Evolutionary conservation across 2,329 filamentous ascomycete species (phyloP).

Genomic region (Laburnicola sp.): DNA sequence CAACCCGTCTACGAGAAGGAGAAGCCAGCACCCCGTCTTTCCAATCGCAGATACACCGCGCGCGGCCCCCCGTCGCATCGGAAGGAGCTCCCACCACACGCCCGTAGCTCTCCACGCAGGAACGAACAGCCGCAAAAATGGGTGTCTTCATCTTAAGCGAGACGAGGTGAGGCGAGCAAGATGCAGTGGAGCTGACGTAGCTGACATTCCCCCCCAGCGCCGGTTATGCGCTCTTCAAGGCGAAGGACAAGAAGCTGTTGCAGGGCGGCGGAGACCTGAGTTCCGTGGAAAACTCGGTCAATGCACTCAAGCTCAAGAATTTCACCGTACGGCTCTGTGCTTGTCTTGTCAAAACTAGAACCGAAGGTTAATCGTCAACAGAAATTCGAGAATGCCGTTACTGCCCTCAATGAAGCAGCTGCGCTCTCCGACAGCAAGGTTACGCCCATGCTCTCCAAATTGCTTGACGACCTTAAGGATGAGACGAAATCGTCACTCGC

Average conservation of each 20-base stretch:
- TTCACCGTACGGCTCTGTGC: conserved; percentile 57
- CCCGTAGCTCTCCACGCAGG: conserved; percentile 6
- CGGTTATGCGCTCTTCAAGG: conserved; percentile 97
- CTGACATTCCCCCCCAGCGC: conserved; percentile 64
- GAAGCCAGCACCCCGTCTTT: background rate
- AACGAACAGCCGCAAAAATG: conserved; percentile 39
- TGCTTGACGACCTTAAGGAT: conserved; percentile 89
- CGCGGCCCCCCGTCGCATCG: conserved; percentile 8
- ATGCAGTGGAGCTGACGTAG: conserved; percentile 10
- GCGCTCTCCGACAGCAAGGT: conserved; percentile 88
- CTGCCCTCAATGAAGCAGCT: conserved; percentile 82
- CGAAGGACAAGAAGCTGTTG: conserved; percentile 96
- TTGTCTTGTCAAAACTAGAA: background rate
- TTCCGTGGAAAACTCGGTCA: conserved; percentile 81
- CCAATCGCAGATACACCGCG: background rate
- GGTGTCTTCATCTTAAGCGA: conserved; percentile 47
- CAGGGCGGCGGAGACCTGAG: conserved; percentile 80
- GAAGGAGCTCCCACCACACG: conserved; percentile 16
- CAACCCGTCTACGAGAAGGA: background rate
- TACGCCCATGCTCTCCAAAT: conserved; percentile 77
- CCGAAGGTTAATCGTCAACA: conserved; percentile 35
- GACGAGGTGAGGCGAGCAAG: conserved; percentile 31
- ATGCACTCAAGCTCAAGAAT: conserved; percentile 93
- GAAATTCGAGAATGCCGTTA: conserved; percentile 93
- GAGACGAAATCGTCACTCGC: conserved; percentile 97